Conservation (phyloP, 2,329 filamentous ascomycete genomes). For the Raffaelea deltoideospora region DNA sequence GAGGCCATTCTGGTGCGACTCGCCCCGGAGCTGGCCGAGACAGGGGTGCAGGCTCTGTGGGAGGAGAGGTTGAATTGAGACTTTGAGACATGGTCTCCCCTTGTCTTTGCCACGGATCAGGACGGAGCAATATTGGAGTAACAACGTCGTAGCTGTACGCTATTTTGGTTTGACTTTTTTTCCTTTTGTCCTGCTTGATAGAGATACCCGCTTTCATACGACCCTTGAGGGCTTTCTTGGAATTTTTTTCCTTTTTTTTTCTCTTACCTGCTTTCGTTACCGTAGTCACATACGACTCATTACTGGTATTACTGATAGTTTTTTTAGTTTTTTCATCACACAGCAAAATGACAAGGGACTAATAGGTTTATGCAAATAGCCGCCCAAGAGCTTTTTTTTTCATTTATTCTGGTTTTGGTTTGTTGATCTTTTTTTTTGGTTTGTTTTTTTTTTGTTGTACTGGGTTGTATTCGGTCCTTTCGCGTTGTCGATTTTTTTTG, state of each 20-base stretch:
- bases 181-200: background rate
- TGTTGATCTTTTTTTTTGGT: constrained; percentile 4
- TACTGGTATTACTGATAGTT: background rate
- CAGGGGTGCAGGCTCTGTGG: constrained; percentile 55
- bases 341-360: background rate
- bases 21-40: constrained; percentile 69
- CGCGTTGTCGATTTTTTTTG: background rate
- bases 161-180: background rate
- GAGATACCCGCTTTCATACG: too few relatives aligned
- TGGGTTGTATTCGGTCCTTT: background rate
- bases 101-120: background rate
- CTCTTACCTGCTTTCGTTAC: background rate
- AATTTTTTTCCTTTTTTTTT: constrained; percentile 1
- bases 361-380: constrained; percentile 7
- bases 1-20: constrained; percentile 71
- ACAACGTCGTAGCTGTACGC: too few relatives aligned
- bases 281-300: too few relatives aligned
- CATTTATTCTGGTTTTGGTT: constrained; percentile 5
- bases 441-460: background rate
- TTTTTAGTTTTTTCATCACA: background rate
- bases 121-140: too few relatives aligned
- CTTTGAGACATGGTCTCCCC: background rate
- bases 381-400: constrained; percentile 8
- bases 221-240: too few relatives aligned
- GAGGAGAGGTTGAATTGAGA: too few relatives aligned